These are phyloP conservation scores for Globisporangium viniferum DNA, from an alignment of 352 stramenopile genomes.

Conservation along the genomic window DNA sequence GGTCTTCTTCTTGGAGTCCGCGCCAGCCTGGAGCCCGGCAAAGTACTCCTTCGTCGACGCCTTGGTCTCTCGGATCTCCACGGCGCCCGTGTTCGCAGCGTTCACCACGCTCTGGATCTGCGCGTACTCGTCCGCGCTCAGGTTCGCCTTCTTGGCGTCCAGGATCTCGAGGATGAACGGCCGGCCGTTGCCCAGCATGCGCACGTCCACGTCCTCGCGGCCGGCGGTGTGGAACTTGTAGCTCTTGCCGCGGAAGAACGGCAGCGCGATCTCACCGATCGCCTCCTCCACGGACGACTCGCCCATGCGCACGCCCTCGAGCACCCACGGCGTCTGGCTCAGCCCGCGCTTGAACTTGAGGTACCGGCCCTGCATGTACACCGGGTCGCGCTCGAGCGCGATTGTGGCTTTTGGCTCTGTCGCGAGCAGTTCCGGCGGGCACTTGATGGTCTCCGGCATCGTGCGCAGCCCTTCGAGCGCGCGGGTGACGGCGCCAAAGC, in stretches of 20 bases:
- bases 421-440: constrained; percentile 42
- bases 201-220: constrained; percentile 96
- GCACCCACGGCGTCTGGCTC: constrained; percentile 89
- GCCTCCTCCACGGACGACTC: constrained; percentile 89
- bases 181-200: constrained; percentile 94
- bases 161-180: constrained; percentile 90
- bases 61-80: constrained; percentile 84
- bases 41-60: constrained; percentile 81
- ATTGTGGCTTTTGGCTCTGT: constrained; percentile 33
- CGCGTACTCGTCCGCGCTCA: constrained; percentile 48
- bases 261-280: constrained; percentile 71
- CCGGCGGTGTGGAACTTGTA: constrained; percentile 97
- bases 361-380: constrained; percentile 90
- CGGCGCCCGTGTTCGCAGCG: constrained; percentile 56
- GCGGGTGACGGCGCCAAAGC: constrained; percentile 74
- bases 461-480: constrained; percentile 42
- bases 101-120: constrained; percentile 67
- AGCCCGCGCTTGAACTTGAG: constrained; percentile 88
- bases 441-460: constrained; percentile 53
- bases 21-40: constrained; percentile 65
- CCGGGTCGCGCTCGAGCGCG: constrained; percentile 69
- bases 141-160: constrained; percentile 72
- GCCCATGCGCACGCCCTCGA: constrained; percentile 83
- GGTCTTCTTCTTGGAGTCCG: constrained; percentile 86
- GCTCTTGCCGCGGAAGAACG: constrained; percentile 55